Conservation (phyloP, 345 rosid genomes). For the Xanthoceras sorbifolium region DNA sequence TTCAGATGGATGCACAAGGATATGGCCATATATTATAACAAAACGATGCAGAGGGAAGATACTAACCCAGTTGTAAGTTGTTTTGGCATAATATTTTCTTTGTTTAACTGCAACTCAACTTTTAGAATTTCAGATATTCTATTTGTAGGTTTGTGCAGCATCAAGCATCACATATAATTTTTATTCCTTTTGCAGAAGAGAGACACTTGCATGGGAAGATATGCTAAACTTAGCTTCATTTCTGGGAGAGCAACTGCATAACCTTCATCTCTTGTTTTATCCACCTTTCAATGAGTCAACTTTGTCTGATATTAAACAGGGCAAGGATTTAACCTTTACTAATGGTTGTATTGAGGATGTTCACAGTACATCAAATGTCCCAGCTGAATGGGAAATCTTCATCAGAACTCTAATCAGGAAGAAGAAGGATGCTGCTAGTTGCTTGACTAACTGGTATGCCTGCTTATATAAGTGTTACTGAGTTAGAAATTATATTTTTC, state of each 20-base stretch:
- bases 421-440: constrained; percentile 53
- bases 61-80: constrained; percentile 79
- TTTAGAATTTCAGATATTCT: constrained; percentile 11
- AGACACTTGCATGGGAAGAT: constrained; percentile 58
- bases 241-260: constrained; percentile 75
- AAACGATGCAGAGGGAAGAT: constrained; percentile 91
- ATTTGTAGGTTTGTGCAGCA: constrained; percentile 15
- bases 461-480: too few species aligned
- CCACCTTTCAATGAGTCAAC: constrained; percentile 50
- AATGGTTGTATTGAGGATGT: constrained; percentile 32
- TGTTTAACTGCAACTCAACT: constrained; percentile 1
- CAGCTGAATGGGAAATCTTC: constrained; percentile 73
- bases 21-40: constrained; percentile 89
- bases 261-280: constrained; percentile 75
- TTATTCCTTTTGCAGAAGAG: constrained; percentile 64
- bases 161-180: constrained; percentile 2
- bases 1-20: constrained; percentile 40
- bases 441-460: constrained; percentile 66
- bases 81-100: constrained; percentile 12
- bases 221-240: constrained; percentile 64
- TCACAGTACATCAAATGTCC: constrained; percentile 38
- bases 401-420: constrained; percentile 47
- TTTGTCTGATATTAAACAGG: constrained; percentile 35
- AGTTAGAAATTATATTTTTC: too few species aligned
- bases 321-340: constrained; percentile 21